Percentiles rank a stretch among this genome's conserved stretches.
Evolutionary conservation across 495 filamentous ascomycete genomes (phyloP).

Genomic region (Melanomma pulvis-pyrius): DNA sequence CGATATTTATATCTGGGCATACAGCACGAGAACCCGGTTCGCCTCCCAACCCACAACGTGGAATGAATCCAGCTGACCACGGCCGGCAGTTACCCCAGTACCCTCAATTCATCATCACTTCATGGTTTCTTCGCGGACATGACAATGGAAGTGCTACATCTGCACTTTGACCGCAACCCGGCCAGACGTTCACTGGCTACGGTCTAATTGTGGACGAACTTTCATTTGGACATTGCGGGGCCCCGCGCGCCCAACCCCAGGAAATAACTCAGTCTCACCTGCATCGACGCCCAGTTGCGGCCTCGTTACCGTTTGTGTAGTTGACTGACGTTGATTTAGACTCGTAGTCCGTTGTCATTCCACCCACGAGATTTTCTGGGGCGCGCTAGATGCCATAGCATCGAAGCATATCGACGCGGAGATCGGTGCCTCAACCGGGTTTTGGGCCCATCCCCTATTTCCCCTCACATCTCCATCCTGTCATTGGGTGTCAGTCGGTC

Average conservation of each 20-base stretch:
- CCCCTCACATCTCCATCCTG: not conserved
- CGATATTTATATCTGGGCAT: not conserved
- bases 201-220: not conserved
- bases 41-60: not conserved
- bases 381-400: not conserved
- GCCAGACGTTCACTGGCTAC: not conserved
- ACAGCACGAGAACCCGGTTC: not conserved
- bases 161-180: too few species aligned
- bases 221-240: not conserved
- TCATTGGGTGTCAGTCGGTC: too few species aligned
- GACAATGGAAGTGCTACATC: too few species aligned
- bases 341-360: not conserved
- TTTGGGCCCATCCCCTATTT: not conserved
- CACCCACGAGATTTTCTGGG: not conserved
- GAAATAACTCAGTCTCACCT: not conserved
- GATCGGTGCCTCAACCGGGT: too few species aligned
- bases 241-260: not conserved
- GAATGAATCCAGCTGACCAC: not conserved
- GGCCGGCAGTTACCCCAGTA: too few species aligned
- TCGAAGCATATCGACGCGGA: not conserved
- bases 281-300: not conserved
- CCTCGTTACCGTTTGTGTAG: not conserved
- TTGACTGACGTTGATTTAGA: too few species aligned
- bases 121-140: too few species aligned
- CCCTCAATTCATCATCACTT: too few species aligned